Evolutionary conservation across 768 basidiomycete species (phyloP), one percentile per base, ranked within the genome.

Genomic region (Royoungia palumana): DNA sequence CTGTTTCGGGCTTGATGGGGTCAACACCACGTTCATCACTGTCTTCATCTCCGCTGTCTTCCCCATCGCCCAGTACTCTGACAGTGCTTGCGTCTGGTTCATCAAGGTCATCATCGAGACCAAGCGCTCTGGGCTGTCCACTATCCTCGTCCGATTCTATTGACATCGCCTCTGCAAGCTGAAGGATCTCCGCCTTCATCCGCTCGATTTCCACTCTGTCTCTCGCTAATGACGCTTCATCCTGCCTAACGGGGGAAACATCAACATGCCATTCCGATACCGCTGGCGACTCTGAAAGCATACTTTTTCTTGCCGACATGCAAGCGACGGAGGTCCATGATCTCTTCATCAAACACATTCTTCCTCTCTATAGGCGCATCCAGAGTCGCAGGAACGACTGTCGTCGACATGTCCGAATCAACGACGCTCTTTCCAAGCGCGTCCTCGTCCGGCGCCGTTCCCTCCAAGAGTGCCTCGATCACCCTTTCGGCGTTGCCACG

Each of bases 151-250:
- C 85, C n/a, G 84, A 83, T 22, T 78, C 75, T 38, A 79, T 80
- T 0, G 76, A 75, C 32, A 84, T 76, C 16, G 74, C 80, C 58
- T 93, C 86, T 0, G 81, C 85, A 5, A 87, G 77, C 22, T 89
- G 79, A 13, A 94, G 73, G 56, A 94, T 94, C 46, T 88, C 85
- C 2, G 81, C 80, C 60, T 94, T 93, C 80, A 94, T 86, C 55
- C 84, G 70, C 35, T 83, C 83, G n/a, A 80, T 74, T 59, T 79
- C 78, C 1, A 73, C 66, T 6, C 74, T 75, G 57, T 93, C 87
- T 13, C 75, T 73, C 8, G 82, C 62, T 13, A 80, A 58, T 16
- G 62, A 59, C n/a, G 60, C 55, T 13, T 70, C 72, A 24, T 81
- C 75, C 28, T 76, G 74, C 20, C 82, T 81, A 42, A 36, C 32